Base-by-base conservation (phyloP, 768 basidiomycete genomes). In the Lactarius hatsudake region DNA sequence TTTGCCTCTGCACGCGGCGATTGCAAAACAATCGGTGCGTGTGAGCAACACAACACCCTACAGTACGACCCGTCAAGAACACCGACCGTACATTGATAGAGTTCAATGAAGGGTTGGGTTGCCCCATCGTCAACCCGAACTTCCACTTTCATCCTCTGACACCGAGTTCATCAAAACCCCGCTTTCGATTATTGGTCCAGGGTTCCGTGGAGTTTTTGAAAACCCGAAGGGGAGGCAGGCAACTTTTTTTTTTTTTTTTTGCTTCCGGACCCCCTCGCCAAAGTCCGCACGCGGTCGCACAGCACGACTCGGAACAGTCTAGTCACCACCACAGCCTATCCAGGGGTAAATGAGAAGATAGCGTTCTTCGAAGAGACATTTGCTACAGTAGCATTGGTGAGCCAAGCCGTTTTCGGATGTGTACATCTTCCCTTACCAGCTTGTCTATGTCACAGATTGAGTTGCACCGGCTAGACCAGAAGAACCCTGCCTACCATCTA, bases 201-300 rank as follows among this genome's bases (percentile, higher is more conserved):
- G 17, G 42, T 42, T 23, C 48, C 32, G 38, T 48, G 12, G 23
- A 4, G 28, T 34, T 53, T 42, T 59, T 42, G 55, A 53, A 54
- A 59, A 59, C 60, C 51, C 43, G 62, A 63, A 53, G 42, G 34
- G 51, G 55, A 62, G 45, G 48, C 20, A 38, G 38, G 38, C 17
- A 51, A 38, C 51, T 32, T n/a, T 26, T 53, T 26, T 53, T 53
- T 53, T 53, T 53, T 53, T 53, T 53, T 63, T 63, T 63, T 54
- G 62, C 58, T 43, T 63, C 66, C 32, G 56, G 56, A 23, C 30
- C 56, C 34, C 56, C 56, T 53, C 51, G 51, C 3, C 48, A 66
- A 61, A 57, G 30, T 66, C 42, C 59, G 60, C 51, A 18, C 56
- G 51, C 51, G 51, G 13, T 13, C 51, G 12, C 51, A 53, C 51